Base-by-base conservation (phyloP, 1,284 basidiomycete genomes). In the Veloboletus limbatus region DNA sequence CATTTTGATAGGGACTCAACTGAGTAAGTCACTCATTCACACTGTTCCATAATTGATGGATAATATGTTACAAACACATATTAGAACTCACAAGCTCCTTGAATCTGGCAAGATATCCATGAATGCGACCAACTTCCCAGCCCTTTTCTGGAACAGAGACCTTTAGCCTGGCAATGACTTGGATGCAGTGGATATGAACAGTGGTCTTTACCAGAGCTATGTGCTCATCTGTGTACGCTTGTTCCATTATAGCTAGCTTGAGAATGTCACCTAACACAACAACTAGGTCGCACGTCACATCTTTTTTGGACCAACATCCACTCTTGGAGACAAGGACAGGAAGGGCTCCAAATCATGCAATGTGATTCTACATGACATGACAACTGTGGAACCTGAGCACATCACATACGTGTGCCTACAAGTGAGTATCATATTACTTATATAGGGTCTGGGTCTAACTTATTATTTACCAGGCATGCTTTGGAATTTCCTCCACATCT, bases 61-160 rank as follows among this genome's bases (percentile, higher is more conserved):
- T n/a, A n/a, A n/a, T n/a, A n/a, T n/a, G n/a, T n/a, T n/a, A 10
- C 10, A 3, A 8, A 27, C 22, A 7, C 8, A 20, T 39, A 8
- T 8, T 8, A 44, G 33, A 24, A 35, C 33, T 20, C 25, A 18
- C n/a, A 44, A 44, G 24, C 9, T 18, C 9, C 20, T 47, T 6
- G 22, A 39, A 28, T 33, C 22, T 6, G 31, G 44, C 4, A 38
- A 39, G 24, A 22, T 47, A 4, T 11, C n/a, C 24, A 22, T 47
- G 14, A 25, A 20, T 3, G 45, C 36, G 27, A n/a, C 11, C 3
- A 14, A 11, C 8, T 32, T 48, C 5, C 47, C 47, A 3, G 18
- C 36, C 8, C 10, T 48, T 4, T 26, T 48, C 16, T 48, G 47
- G 42, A 32, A 30, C 8, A 24, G 47, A 6, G 24, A 44, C 7